Base-by-base conservation (phyloP, 2,329 filamentous ascomycete genomes). In the Aspergillus bombycis region DNA sequence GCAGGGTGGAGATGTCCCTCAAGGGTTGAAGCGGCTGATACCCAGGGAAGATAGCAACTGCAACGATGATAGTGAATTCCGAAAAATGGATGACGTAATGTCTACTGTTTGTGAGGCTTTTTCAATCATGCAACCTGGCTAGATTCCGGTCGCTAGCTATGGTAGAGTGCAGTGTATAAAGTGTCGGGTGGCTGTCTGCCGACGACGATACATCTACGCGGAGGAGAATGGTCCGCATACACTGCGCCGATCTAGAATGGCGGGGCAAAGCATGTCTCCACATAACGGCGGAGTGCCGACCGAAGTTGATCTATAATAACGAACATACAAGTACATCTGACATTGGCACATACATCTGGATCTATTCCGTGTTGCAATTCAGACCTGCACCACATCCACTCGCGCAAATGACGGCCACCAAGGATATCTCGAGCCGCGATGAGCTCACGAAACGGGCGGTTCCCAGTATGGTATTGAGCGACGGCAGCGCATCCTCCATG, bases 401-500 rank as follows among this genome's bases (percentile, higher is more conserved):
- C 3, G 5, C 46, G 4, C 16, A 50, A 28, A 52, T 52, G 48
- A 32, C 48, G 0, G 28, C 19, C 12, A 9, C 48, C 0, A 32
- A 30, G 14, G 65, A 58, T 12, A 54, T 71, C 9, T 59, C 69
- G 7, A 62, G 60, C 14, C 65, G 69, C 28, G 65, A 67, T 19
- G 67, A 62, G 26, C 66, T 72, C 28, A 61, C 62, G 4, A 53
- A 28, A 41, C 53, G 63, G 8, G 9, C 9, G 1, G 38, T 64
- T 32, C 62, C 62, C 19, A 57, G 43, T 14, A 60, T 65, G 60
- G 10, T 38, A 2, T 32, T 65, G 5, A 62, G 63, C 32, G 26
- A 53, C 12, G 63, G 60, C 30, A 60, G 48, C 30, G 1, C 52
- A 12, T 38, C 63, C n/a, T 57, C 60, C 14, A 52, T 56, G 43